Percentiles rank a stretch among this genome's conserved stretches.
Evolutionary conservation across 306 rosid species (phyloP).

Genomic region (Fragaria nilgerrensis): DNA sequence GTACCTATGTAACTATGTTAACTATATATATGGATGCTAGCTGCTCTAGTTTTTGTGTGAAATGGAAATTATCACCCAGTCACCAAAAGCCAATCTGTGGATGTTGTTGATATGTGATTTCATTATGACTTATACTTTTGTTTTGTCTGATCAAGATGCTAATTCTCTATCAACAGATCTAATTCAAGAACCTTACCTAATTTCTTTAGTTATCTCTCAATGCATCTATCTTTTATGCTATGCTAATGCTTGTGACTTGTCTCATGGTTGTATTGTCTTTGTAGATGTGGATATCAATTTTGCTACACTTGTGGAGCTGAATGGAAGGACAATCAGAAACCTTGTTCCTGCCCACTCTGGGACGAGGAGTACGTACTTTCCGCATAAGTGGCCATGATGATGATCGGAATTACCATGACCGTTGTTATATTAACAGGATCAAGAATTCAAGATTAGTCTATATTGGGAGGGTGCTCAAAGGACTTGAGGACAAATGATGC

Average conservation of each 20-base stretch:
- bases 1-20: neutral
- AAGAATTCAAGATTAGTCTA: too few relatives aligned
- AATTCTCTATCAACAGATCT: neutral
- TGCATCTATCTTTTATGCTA: neutral
- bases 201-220: too few relatives aligned
- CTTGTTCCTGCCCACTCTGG: conserved; percentile 81
- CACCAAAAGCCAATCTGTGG: neutral
- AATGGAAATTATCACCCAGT: neutral
- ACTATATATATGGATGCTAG: neutral
- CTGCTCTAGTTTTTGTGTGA: neutral
- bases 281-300: conserved; percentile 68
- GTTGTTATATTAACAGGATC: too few relatives aligned
- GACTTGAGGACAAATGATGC: too few relatives aligned
- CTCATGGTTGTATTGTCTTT: conserved; percentile 17
- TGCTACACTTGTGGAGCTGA: conserved; percentile 82
- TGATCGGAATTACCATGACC: too few relatives aligned
- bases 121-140: neutral
- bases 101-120: neutral
- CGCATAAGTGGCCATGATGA: neutral
- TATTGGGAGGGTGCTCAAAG: too few relatives aligned
- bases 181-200: neutral
- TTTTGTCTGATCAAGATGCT: too few relatives aligned
- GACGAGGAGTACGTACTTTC: conserved; percentile 30
- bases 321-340: conserved; percentile 54
- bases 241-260: neutral